Conservation (phyloP, 2,329 filamentous ascomycete species). For the Nemania diffusa region DNA sequence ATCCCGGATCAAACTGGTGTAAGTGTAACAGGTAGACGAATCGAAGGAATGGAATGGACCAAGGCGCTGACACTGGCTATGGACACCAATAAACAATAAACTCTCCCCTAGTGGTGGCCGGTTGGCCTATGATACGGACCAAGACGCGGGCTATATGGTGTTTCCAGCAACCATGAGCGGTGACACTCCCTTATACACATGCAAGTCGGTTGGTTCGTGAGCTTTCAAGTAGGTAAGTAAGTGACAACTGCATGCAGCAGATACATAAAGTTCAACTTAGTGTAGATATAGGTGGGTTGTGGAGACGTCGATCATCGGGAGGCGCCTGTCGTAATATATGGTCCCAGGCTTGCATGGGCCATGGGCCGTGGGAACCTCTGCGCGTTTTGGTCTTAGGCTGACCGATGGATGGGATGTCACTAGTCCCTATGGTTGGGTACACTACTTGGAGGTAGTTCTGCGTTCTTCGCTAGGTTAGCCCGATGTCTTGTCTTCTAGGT, state of each 20-base stretch:
- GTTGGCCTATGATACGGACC: constrained; percentile 21
- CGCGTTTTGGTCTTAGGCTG: constrained; percentile 37
- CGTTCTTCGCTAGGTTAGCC: constrained; percentile 33
- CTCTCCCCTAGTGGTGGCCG: constrained; percentile 6
- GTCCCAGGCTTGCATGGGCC: constrained; percentile 44
- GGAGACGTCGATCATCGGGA: constrained; percentile 52
- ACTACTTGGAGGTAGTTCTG: constrained; percentile 18
- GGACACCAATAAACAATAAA: constrained; percentile 13
- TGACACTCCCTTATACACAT: constrained; percentile 36
- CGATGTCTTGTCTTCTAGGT: constrained; percentile 18
- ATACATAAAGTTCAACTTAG: constrained; percentile 29
- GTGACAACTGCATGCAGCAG: constrained; percentile 20
- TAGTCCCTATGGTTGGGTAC: constrained; percentile 31
- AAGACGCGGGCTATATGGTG: constrained; percentile 15
- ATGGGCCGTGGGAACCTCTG: constrained; percentile 36
- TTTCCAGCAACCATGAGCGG: constrained; percentile 15
- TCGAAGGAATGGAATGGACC: constrained; percentile 7
- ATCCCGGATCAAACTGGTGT: constrained; percentile 7
- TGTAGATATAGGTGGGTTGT: constrained; percentile 41
- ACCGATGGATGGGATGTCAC: constrained; percentile 30
- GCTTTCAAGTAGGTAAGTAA: constrained; percentile 42
- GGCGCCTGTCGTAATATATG: constrained; percentile 51
- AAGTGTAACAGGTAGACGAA: constrained; percentile 23
- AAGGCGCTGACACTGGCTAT: constrained; percentile 11
- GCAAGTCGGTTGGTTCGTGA: constrained; percentile 37